These are phyloP conservation scores for Coleophoma crateriformis DNA, from an alignment of 2,329 filamentous ascomycete genomes.

Conservation along the genomic window DNA sequence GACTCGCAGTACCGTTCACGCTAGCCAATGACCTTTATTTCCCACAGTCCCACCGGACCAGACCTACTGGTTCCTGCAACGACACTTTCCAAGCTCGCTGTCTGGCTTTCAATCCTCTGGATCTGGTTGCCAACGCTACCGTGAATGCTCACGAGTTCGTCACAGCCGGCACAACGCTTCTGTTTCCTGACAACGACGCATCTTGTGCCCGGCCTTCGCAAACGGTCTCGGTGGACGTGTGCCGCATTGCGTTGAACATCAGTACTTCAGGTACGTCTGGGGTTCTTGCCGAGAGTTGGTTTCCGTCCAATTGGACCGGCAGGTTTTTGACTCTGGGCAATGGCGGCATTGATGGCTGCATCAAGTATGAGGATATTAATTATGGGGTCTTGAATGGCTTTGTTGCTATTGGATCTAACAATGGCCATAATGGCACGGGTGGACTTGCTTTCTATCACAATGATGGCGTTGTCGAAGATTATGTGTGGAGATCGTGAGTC, in stretches of 20 bases:
- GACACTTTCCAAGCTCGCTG: neutral
- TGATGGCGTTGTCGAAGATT: slow-evolving; percentile 16
- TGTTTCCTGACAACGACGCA: neutral
- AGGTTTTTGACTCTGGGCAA: slow-evolving; percentile 33
- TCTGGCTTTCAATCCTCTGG: neutral
- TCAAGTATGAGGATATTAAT: slow-evolving; percentile 14
- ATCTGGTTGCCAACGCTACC: neutral
- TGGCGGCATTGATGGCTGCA: slow-evolving; percentile 20
- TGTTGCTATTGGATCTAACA: slow-evolving; percentile 16
- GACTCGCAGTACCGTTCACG: too few species aligned
- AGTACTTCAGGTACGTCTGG: neutral
- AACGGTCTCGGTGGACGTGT: neutral
- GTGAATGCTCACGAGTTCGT: neutral
- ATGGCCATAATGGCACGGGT: slow-evolving; percentile 19
- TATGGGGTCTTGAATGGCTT: slow-evolving; percentile 17
- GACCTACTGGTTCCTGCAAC: too few species aligned
- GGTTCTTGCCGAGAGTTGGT: slow-evolving; percentile 15
- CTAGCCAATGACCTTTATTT: too few species aligned
- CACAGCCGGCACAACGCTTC: neutral
- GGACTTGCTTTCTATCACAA: slow-evolving; percentile 14
- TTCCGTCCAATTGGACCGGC: slow-evolving; percentile 30
- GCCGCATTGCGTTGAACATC: slow-evolving; percentile 2
- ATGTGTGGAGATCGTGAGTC: slow-evolving; percentile 13
- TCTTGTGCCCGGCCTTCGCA: neutral
- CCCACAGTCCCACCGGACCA: too few species aligned